These are phyloP conservation scores for Citrus trifoliata DNA, from an alignment of 345 rosid species.

Conservation along the genomic window DNA sequence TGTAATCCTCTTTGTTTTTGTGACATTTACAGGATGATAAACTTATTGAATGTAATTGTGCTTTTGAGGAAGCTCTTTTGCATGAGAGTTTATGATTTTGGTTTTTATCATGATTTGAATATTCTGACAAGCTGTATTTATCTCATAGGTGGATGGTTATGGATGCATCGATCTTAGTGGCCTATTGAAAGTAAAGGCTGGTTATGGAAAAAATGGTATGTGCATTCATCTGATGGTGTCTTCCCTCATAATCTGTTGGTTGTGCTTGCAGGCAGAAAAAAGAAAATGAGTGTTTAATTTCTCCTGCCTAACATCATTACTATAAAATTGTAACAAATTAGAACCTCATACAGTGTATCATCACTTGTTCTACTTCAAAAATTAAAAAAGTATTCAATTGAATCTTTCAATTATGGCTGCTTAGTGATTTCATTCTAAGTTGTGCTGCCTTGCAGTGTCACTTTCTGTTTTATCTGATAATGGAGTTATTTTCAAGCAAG, in stretches of 20 bases:
- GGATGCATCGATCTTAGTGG: slow-evolving; percentile 67
- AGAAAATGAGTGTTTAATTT: not conserved
- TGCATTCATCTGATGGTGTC: not conserved
- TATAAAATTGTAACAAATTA: not conserved
- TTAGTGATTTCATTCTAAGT: not conserved
- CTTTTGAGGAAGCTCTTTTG: not conserved
- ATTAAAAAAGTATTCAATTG: not conserved
- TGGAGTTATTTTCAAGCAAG: slow-evolving; percentile 34
- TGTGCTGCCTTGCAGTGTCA: slow-evolving; percentile 34
- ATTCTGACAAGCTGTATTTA: not conserved
- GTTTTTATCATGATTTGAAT: not conserved
- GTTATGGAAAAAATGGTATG: slow-evolving; percentile 57
- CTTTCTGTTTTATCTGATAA: slow-evolving; percentile 29
- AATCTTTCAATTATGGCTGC: not conserved
- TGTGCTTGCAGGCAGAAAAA: not conserved
- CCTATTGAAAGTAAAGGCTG: slow-evolving; percentile 53
- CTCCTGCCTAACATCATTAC: not conserved
- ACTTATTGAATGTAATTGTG: not conserved
- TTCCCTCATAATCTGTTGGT: not conserved
- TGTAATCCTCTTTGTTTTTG: not conserved
- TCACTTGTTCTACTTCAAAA: not conserved
- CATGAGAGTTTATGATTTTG: not conserved
- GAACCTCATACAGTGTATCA: not conserved
- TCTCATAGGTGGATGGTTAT: slow-evolving; percentile 40
- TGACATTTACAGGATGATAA: not conserved